Conservation (phyloP, 2,329 filamentous ascomycete genomes). For the Ramularia endophylla region DNA sequence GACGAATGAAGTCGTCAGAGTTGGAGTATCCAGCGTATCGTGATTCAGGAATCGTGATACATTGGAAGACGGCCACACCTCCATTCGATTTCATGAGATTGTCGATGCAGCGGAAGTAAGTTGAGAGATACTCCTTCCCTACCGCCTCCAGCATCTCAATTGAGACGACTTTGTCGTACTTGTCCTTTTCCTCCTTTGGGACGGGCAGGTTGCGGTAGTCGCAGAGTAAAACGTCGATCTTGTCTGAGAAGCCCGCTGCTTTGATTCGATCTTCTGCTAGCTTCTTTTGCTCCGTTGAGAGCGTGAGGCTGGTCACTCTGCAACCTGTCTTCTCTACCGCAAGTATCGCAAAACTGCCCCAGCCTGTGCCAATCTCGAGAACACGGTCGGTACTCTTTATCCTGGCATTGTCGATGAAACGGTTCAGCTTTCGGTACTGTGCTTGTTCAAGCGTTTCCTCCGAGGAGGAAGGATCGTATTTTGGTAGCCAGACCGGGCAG, state of each 20-base stretch:
- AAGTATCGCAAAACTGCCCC: constrained; percentile 68
- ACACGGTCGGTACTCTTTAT: constrained; percentile 63
- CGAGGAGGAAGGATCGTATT: constrained; percentile 34
- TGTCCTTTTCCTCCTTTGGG: constrained; percentile 32
- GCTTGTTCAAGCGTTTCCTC: constrained; percentile 59
- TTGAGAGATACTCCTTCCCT: constrained; percentile 59
- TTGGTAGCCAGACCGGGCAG: constrained; percentile 59
- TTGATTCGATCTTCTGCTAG: constrained; percentile 61
- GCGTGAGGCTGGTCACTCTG: constrained; percentile 60
- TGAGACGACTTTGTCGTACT: constrained; percentile 65
- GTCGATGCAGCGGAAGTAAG: constrained; percentile 62
- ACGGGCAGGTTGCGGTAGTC: constrained; percentile 61
- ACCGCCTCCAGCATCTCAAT: constrained; percentile 77
- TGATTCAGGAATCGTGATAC: constrained; percentile 67
- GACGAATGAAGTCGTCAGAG: constrained; percentile 67
- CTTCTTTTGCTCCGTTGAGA: constrained; percentile 63
- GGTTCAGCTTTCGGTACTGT: constrained; percentile 60
- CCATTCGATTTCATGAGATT: constrained; percentile 59
- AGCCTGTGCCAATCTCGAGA: constrained; percentile 69
- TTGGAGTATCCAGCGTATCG: constrained; percentile 61
- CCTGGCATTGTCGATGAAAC: constrained; percentile 59
- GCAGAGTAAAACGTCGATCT: constrained; percentile 59
- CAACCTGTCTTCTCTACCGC: constrained; percentile 62
- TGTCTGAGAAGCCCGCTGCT: constrained; percentile 53
- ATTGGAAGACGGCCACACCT: constrained; percentile 66